Conservation (phyloP, 139 green algal species). For the Parachlorella kessleri region DNA sequence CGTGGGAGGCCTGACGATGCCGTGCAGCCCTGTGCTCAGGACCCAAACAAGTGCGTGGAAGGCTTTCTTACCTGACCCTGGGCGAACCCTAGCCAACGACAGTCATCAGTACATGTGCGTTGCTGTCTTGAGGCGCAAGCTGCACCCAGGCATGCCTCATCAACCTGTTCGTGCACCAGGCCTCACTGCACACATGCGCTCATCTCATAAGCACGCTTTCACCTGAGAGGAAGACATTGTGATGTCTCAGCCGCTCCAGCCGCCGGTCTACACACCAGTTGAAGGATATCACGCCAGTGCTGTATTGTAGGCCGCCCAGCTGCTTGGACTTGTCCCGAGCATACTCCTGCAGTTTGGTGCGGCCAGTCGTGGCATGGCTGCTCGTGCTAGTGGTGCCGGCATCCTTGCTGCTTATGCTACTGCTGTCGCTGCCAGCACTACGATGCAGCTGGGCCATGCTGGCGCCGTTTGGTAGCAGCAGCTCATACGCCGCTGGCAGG, state of each 20-base stretch:
- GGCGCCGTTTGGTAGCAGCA: slow-evolving; percentile 26
- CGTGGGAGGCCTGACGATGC: too few relatives aligned
- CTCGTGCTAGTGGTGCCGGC: neutral
- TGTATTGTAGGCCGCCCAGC: slow-evolving; percentile 61
- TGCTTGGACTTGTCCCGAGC: slow-evolving; percentile 4
- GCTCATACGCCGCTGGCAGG: slow-evolving; percentile 58
- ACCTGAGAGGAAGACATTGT: slow-evolving; percentile 88
- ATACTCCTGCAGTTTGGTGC: slow-evolving; percentile 23
- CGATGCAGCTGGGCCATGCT: slow-evolving; percentile 6
- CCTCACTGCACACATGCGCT: too few relatives aligned
- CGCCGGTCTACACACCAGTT: slow-evolving; percentile 64
- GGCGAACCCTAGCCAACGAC: too few relatives aligned
- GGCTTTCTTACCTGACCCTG: too few relatives aligned
- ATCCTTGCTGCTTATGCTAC: neutral
- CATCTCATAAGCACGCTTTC: too few relatives aligned
- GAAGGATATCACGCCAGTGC: slow-evolving; percentile 77
- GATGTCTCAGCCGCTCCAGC: slow-evolving; percentile 65
- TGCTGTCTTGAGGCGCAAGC: too few relatives aligned
- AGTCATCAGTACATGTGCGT: too few relatives aligned
- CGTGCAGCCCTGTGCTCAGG: too few relatives aligned
- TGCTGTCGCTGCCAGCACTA: slow-evolving; percentile 13
- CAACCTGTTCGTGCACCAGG: too few relatives aligned
- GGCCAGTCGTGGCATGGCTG: neutral
- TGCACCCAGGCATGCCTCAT: too few relatives aligned
- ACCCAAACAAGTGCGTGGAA: too few relatives aligned